Base-by-base conservation (phyloP, 2,329 filamentous ascomycete species). In the Byssoonygena ceratinophila region DNA sequence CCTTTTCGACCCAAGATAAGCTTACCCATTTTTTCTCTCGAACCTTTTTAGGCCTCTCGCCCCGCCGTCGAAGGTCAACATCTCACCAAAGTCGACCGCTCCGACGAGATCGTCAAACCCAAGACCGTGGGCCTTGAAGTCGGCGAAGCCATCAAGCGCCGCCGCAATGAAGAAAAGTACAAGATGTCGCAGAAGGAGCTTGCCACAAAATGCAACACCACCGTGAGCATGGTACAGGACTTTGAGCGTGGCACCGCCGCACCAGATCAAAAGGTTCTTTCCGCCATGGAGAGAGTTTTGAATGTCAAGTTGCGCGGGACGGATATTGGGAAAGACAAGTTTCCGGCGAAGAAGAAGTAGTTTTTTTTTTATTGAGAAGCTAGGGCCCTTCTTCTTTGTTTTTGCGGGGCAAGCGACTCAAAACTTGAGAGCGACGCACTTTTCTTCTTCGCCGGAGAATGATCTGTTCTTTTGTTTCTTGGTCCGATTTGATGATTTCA, bases 21-120 rank as follows among this genome's bases (percentile, higher is more conserved):
- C n/a, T n/a, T n/a, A n/a, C n/a, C n/a, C n/a, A n/a, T n/a, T n/a
- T n/a, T n/a, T n/a, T n/a, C n/a, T n/a, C n/a, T n/a, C n/a, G n/a
- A n/a, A n/a, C n/a, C n/a, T n/a, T n/a, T n/a, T n/a, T n/a, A 61
- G 59, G n/a, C 48, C 37, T 51, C 48, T 22, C 67, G 67, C 53
- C 52, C 72, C 55, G 74, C 73, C 56, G 77, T 76, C 60, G 91
- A 97, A 74, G 92, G 92, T 62, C 92, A 98, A 75, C 90, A 87
- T 68, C 79, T 97, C 59, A 97, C 92, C 61, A 96, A 97, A 77
- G 90, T 98, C 71, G 92, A 97, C 78, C 90, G 91, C 61, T 84
- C 83, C 68, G 90, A 97, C 76, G 92, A 96, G 69, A 95, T 96
- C 74, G 84, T 97, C 73, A 95, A 95, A 76, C 90, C 89, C 66